Evolutionary conservation across 176 grass and related monocot species (phyloP).

Genomic region (Lolium rigidum): DNA sequence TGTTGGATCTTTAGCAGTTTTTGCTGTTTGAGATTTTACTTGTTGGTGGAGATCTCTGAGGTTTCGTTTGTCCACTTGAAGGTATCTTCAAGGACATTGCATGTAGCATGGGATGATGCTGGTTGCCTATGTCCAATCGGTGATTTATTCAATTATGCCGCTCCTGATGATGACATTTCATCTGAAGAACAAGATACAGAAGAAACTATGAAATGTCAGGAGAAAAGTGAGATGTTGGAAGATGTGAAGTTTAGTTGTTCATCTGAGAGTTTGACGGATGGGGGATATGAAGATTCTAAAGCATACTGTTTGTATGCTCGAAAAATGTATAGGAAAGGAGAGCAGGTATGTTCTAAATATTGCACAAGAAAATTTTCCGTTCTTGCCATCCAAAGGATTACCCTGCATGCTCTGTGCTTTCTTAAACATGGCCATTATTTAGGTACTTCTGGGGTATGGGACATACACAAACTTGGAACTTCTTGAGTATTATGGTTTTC

Average conservation of each 20-base stretch:
- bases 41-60: conserved; percentile 27
- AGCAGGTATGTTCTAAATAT: conserved; percentile 62
- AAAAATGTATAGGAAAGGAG: conserved; percentile 75
- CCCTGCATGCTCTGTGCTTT: background rate
- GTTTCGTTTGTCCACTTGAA: conserved; percentile 42
- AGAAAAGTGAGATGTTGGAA: conserved; percentile 30
- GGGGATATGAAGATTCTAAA: conserved; percentile 72
- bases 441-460: conserved; percentile 89
- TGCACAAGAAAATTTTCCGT: background rate
- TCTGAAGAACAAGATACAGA: conserved; percentile 41
- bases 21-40: background rate
- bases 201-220: conserved; percentile 38
- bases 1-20: conserved; percentile 7
- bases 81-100: conserved; percentile 91
- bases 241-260: conserved; percentile 38
- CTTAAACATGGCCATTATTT: conserved; percentile 11
- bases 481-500: conserved; percentile 93
- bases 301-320: conserved; percentile 87
- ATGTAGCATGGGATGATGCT: conserved; percentile 94
- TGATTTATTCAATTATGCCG: conserved; percentile 97
- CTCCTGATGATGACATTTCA: conserved; percentile 59
- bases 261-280: conserved; percentile 76
- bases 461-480: conserved; percentile 88
- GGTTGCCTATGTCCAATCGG: conserved; percentile 90
- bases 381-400: conserved; percentile 8